Evolutionary conservation across 179 eudicot species (phyloP).

Genomic region (Silene coronaria): DNA sequence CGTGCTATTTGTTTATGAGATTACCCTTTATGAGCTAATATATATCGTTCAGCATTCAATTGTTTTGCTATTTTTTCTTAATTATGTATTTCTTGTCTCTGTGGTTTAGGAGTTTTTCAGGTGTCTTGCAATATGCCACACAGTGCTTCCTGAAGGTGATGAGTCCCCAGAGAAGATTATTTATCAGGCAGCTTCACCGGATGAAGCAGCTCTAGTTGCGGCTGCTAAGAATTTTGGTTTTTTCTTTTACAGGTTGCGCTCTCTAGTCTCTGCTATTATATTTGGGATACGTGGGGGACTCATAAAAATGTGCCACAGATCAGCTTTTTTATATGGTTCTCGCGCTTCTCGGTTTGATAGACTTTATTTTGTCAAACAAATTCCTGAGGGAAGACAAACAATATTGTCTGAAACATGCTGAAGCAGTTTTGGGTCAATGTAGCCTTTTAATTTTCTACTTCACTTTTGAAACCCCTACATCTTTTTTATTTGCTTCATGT

Average conservation of each 20-base stretch:
- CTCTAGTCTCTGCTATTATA: not conserved
- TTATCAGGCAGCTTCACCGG: conserved; percentile 98
- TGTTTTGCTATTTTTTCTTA: not conserved
- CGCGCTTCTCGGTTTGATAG: not conserved
- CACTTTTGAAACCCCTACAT: not conserved
- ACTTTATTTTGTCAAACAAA: not conserved
- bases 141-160: conserved; percentile 97
- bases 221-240: conserved; percentile 99
- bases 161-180: conserved; percentile 79
- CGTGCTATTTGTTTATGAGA: not conserved
- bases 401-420: conserved; percentile 2
- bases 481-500: conserved; percentile 10
- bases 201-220: conserved; percentile 89
- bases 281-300: conserved; percentile 1
- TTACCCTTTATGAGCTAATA: not conserved
- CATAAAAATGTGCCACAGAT: not conserved
- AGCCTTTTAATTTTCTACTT: not conserved
- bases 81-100: conserved; percentile 4
- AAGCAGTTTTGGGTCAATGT: not conserved
- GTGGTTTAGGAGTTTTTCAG: conserved; percentile 86
- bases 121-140: conserved; percentile 96
- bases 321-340: not conserved
- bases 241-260: conserved; percentile 78
- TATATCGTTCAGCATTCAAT: not conserved
- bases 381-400: not conserved